Evolutionary conservation across 805 yeast genomes (phyloP).

Genomic region (Barnettozyma sp.): DNA sequence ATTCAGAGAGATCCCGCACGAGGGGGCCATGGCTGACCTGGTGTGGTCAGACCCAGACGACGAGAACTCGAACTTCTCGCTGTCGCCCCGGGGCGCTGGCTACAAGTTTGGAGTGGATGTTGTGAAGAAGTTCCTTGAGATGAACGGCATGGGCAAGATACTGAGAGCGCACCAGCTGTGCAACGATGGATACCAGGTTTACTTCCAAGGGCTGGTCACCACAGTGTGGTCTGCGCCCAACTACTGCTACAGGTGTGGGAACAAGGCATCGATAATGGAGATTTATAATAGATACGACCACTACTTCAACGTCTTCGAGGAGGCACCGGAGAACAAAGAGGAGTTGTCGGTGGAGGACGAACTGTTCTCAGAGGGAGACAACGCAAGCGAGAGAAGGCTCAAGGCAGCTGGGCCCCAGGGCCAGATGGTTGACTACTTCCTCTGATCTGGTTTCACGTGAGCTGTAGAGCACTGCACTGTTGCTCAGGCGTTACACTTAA

Average conservation of each 20-base stretch:
- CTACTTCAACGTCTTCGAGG: slow-evolving; percentile 89
- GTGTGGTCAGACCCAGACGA: slow-evolving; percentile 99
- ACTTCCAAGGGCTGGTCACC: slow-evolving; percentile 84
- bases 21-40: slow-evolving; percentile 98
- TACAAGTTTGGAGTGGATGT: slow-evolving; percentile 91
- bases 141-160: slow-evolving; percentile 74
- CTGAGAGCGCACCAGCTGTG: slow-evolving; percentile 95
- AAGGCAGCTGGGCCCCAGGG: slow-evolving; percentile 17
- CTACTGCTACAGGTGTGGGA: slow-evolving; percentile 95
- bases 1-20: slow-evolving; percentile 94
- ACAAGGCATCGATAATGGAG: slow-evolving; percentile 94
- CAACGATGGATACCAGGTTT: slow-evolving; percentile 90
- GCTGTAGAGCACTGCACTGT: no score
- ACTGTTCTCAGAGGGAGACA: slow-evolving; percentile 9
- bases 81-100: slow-evolving; percentile 96
- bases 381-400: slow-evolving; percentile 5
- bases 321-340: slow-evolving; percentile 87
- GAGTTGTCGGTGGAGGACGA: slow-evolving; percentile 25
- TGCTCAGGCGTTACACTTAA: no score
- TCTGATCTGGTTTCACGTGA: slow-evolving; percentile 27
- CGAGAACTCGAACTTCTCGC: slow-evolving; percentile 65
- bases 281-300: slow-evolving; percentile 61
- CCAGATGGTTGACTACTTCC: slow-evolving; percentile 46
- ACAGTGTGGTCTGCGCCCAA: slow-evolving; percentile 99
- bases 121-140: slow-evolving; percentile 74